Percentiles rank a stretch among this genome's conserved stretches.
phyloP scores from a whole-genome alignment of 176 grass and related monocot species.

The Juncus effusus region DNA sequence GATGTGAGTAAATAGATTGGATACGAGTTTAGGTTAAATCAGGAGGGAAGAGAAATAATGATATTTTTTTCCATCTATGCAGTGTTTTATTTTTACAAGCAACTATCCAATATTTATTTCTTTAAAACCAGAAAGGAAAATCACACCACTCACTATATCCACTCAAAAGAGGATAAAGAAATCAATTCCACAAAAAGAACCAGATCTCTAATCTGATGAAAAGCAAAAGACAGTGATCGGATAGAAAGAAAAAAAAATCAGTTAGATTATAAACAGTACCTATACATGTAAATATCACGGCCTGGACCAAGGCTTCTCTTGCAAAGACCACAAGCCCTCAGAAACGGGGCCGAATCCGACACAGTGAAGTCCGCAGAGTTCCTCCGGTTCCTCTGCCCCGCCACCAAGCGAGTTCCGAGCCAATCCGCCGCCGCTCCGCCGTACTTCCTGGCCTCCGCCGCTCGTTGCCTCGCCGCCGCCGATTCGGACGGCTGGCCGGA shows the following conservation, averaged over 20 bases:
- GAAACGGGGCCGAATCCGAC: conserved; percentile 45
- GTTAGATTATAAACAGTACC: conserved; percentile 25
- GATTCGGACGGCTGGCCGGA: conserved; percentile 20
- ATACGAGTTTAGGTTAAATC: no score
- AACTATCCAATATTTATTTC: background rate
- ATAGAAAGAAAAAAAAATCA: background rate
- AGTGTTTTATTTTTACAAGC: background rate
- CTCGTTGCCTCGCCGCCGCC: conserved; percentile 41
- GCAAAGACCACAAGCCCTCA: conserved; percentile 67
- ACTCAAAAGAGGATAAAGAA: background rate
- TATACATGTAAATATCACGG: conserved; percentile 86
- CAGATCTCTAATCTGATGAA: background rate
- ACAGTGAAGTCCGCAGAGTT: conserved; percentile 12
- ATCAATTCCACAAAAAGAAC: conserved; percentile 6
- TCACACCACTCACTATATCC: no score
- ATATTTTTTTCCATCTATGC: background rate
- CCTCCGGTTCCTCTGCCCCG: conserved; percentile 7
- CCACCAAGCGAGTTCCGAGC: conserved; percentile 8
- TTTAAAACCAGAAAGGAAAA: background rate
- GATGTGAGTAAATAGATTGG: no score
- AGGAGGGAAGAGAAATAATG: no score
- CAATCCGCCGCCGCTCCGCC: background rate
- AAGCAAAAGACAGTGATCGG: background rate
- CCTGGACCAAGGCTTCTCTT: conserved; percentile 60
- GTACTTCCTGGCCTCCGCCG: conserved; percentile 22